Conservation (phyloP, 495 filamentous ascomycete genomes). For the Aspergillus hancockii region DNA sequence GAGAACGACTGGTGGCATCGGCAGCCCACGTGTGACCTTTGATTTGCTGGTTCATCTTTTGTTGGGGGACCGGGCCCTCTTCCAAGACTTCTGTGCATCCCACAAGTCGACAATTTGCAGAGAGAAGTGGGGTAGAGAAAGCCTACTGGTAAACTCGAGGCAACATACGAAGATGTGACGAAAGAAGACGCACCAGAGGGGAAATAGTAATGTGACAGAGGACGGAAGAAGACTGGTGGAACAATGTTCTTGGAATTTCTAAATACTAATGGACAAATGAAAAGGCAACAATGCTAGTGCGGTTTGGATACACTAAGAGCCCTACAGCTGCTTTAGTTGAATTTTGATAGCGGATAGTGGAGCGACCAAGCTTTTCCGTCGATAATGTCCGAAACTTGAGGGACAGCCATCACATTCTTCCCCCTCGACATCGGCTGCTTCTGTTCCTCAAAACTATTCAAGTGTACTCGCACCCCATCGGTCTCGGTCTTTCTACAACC, state of each 20-base stretch:
- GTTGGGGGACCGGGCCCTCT: neutral
- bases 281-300: conserved; percentile 18
- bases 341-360: conserved; percentile 7
- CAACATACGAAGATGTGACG: conserved; percentile 7
- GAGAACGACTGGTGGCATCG: neutral
- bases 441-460: neutral
- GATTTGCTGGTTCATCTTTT: conserved; percentile 8
- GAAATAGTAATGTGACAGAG: neutral
- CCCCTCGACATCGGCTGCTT: neutral
- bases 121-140: conserved; percentile 12
- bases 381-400: neutral
- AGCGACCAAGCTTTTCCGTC: neutral
- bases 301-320: conserved; percentile 21
- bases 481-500: neutral
- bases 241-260: conserved; percentile 11
- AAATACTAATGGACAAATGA: conserved; percentile 9
- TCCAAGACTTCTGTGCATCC: neutral
- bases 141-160: conserved; percentile 9
- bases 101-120: neutral
- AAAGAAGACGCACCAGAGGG: no score
- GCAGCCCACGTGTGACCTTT: conserved; percentile 10
- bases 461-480: neutral
- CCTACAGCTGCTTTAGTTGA: conserved; percentile 6
- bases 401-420: neutral
- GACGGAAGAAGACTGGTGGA: conserved; percentile 11